Conservation (phyloP, 1,139 yeast genomes). For the Kodamaea fungicola region DNA sequence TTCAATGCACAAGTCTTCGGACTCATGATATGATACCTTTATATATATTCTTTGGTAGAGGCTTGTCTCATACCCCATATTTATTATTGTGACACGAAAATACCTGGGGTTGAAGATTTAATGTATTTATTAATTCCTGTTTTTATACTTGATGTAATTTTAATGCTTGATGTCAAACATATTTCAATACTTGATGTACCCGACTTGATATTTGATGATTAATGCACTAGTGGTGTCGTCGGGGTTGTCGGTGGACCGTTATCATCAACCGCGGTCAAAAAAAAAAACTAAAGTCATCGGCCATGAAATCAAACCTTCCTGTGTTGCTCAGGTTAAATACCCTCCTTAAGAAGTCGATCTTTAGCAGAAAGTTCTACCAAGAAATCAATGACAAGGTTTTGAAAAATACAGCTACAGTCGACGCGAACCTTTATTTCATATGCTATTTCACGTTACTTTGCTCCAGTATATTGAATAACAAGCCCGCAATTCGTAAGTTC, state of each 20-base stretch:
- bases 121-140: no score
- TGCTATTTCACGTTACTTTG: slow-evolving; percentile 42
- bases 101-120: no score
- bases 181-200: no score
- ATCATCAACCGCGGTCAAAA: slow-evolving; percentile 17
- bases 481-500: slow-evolving; percentile 30
- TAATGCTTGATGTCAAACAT: no score
- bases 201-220: no score
- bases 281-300: no score
- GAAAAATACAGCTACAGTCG: slow-evolving; percentile 34
- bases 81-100: no score
- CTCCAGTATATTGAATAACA: slow-evolving; percentile 41
- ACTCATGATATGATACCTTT: neutral
- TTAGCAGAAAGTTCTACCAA: slow-evolving; percentile 39
- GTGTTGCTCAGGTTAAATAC: slow-evolving; percentile 17
- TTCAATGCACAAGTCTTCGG: slow-evolving; percentile 5
- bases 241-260: slow-evolving; percentile 87
- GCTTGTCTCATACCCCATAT: no score
- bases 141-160: no score
- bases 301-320: slow-evolving; percentile 11
- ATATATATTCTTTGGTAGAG: neutral
- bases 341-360: slow-evolving; percentile 18
- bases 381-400: slow-evolving; percentile 42
- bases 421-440: slow-evolving; percentile 39
- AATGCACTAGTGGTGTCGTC: no score